phyloP scores from a whole-genome alignment of 352 stramenopile species.

The Blastocystis hominis region DNA sequence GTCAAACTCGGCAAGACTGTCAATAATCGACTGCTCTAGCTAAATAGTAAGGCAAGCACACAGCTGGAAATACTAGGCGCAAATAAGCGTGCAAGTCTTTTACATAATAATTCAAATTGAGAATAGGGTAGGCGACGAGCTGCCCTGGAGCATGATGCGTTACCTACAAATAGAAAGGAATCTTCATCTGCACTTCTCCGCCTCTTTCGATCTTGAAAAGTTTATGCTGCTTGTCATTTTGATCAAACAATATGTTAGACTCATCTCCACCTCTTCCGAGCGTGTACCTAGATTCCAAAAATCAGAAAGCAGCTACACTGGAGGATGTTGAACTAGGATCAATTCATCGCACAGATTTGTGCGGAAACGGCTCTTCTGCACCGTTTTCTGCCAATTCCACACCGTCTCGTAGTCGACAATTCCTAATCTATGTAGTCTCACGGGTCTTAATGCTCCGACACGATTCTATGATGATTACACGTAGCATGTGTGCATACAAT shows the following conservation, averaged over 20 bases:
- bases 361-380: constrained; percentile 51
- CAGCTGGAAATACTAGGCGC: neutral
- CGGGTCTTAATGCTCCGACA: neutral
- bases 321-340: constrained; percentile 56
- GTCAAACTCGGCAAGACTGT: constrained; percentile 34
- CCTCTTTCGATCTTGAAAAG: constrained; percentile 46
- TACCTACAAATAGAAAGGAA: neutral
- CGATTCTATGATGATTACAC: neutral
- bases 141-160: constrained; percentile 52
- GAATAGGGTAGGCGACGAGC: constrained; percentile 55
- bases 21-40: constrained; percentile 53
- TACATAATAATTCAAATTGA: constrained; percentile 57
- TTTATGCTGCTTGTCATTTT: constrained; percentile 46
- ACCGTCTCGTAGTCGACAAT: constrained; percentile 51
- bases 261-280: constrained; percentile 53
- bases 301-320: neutral
- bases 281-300: constrained; percentile 29
- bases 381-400: constrained; percentile 56
- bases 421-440: constrained; percentile 30
- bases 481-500: neutral
- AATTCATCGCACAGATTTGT: constrained; percentile 51
- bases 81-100: constrained; percentile 56
- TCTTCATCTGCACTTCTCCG: neutral
- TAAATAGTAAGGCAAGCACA: neutral
- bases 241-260: constrained; percentile 55